phyloP scores from a whole-genome alignment of 257 asterid species.

The Jaltomata sinuosa region DNA sequence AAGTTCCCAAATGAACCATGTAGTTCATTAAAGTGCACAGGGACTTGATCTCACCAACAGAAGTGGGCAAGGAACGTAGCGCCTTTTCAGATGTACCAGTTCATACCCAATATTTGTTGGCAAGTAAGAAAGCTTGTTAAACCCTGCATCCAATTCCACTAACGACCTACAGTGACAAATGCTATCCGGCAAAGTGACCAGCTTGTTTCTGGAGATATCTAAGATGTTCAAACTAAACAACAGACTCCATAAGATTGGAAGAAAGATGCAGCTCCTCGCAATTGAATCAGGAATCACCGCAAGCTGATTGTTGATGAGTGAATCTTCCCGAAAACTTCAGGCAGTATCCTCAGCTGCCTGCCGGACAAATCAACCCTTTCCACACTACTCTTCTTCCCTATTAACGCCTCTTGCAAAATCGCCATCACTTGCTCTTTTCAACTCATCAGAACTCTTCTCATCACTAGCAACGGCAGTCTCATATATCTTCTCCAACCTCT shows the following conservation, averaged over 20 bases:
- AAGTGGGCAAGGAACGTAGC: slow-evolving; percentile 70
- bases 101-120: slow-evolving; percentile 84
- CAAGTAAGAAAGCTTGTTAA: slow-evolving; percentile 66
- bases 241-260: slow-evolving; percentile 62
- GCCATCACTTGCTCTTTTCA: slow-evolving; percentile 56
- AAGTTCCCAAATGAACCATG: slow-evolving; percentile 58
- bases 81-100: slow-evolving; percentile 46
- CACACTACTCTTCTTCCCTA: slow-evolving; percentile 45
- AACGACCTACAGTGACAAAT: slow-evolving; percentile 83
- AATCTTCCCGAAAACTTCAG: slow-evolving; percentile 73
- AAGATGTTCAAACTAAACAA: slow-evolving; percentile 51
- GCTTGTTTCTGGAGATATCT: slow-evolving; percentile 73
- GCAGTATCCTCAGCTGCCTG: slow-evolving; percentile 48
- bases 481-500: slow-evolving; percentile 67
- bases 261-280: slow-evolving; percentile 73
- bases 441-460: slow-evolving; percentile 20
- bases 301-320: slow-evolving; percentile 49
- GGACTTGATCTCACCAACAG: slow-evolving; percentile 75
- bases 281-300: slow-evolving; percentile 85
- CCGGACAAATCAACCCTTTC: slow-evolving; percentile 58
- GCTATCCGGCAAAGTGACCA: slow-evolving; percentile 71
- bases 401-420: slow-evolving; percentile 55
- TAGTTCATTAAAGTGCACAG: slow-evolving; percentile 77
- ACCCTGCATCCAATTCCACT: slow-evolving; percentile 65
- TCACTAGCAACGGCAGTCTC: slow-evolving; percentile 71